Evolutionary conservation across 2,329 filamentous ascomycete genomes (phyloP), one percentile per base, ranked within the genome.

Genomic region (Aspergillus vadensis): DNA sequence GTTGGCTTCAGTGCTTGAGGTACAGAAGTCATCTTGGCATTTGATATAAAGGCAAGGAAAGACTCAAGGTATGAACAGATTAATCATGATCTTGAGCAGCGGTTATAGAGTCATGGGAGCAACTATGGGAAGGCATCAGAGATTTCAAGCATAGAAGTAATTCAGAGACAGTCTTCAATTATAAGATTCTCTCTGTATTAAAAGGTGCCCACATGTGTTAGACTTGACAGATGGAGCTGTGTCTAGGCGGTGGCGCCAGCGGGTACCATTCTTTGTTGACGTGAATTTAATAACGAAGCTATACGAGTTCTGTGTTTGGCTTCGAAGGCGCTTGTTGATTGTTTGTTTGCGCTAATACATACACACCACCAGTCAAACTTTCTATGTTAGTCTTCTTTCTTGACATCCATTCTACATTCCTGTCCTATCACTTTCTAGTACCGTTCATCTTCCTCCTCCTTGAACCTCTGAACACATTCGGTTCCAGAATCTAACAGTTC

Each of bases 11-110:
- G 63, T 19, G 55, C 53, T 21, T 59, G 58, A 48, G 61, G 59
- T 51, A 65, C 43, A 41, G 64, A 36, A 55, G 55, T 51, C 64
- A 66, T 66, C 21, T 56, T 56, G 50, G 19, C 7, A 23, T 55
- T 36, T 10, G 52, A 17, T 8, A 41, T 54, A n/a, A 15, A 59
- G 43, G 25, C 17, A 39, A 23, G 36, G 9, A 7, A 39, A 25
- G 19, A 6, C 51, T 49, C 47, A 8, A 57, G 48, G 19, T 58
- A 38, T 60, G 49, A 9, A 49, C 14, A 17, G 6, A 15, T 27
- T 30, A 30, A 49, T 23, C 23, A 49, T 49, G 27, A 8, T 15
- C 47, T 49, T 49, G 14, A 23, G 12, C 7, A n/a, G n/a, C 8
- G 14, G 14, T 27, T 30, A 27, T 25, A 30, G 21, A 49, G 5